phyloP scores from a whole-genome alignment of 192 early-diverging fungal species.

The Coemansia sp. region DNA sequence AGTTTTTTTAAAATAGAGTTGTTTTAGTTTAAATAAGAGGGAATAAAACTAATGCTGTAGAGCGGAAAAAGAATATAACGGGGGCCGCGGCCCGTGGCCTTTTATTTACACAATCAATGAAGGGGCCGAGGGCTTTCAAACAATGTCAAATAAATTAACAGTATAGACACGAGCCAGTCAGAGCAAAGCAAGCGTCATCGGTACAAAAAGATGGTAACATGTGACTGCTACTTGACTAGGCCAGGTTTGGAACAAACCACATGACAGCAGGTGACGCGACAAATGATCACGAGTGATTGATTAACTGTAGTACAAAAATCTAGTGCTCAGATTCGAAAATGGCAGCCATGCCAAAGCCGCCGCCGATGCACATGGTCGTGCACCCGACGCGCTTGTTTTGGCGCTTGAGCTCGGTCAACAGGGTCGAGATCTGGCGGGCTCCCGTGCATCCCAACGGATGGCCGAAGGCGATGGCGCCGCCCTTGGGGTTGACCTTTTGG shows the following conservation, averaged over 20 bases:
- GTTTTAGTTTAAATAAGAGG: background rate
- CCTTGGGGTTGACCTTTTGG: constrained; percentile 96
- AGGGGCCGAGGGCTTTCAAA: background rate
- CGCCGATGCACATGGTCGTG: constrained; percentile 89
- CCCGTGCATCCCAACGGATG: constrained; percentile 94
- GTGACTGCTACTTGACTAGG: background rate
- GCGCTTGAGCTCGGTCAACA: constrained; percentile 89
- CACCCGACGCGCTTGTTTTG: constrained; percentile 81
- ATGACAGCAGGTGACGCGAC: background rate
- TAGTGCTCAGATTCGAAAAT: constrained; percentile 74
- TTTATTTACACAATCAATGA: background rate
- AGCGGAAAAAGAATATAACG: background rate
- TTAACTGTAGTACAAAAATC: background rate
- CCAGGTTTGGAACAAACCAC: background rate
- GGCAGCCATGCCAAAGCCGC: constrained; percentile 88
- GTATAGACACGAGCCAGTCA: background rate
- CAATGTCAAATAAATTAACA: background rate
- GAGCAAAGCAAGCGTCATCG: background rate
- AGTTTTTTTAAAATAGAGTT: too few relatives aligned
- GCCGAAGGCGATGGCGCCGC: constrained; percentile 97
- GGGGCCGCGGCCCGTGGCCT: background rate
- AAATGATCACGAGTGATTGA: background rate
- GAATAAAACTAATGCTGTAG: background rate
- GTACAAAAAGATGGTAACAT: background rate
- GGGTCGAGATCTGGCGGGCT: constrained; percentile 93